A percentile compares a stretch with the other conserved stretches of the same genome.
Conservation (phyloP, 2,329 filamentous ascomycete genomes). For the Coniochaeta sp. region DNA sequence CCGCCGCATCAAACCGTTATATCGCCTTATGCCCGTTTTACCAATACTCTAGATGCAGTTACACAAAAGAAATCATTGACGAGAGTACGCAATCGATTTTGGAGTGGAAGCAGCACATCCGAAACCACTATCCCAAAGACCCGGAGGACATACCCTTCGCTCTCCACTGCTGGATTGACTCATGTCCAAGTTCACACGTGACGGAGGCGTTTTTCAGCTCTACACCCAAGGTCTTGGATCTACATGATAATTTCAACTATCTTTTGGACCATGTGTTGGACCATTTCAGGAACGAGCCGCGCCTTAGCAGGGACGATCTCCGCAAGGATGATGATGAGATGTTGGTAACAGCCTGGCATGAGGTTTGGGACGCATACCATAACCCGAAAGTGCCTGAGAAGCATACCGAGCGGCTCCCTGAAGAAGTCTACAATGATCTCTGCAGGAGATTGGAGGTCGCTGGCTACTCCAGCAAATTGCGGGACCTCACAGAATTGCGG, state of each 20-base stretch:
- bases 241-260: neutral
- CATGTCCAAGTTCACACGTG: neutral
- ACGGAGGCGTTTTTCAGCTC: neutral
- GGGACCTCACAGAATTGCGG: no score
- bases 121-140: neutral
- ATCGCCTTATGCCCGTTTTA: neutral
- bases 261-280: neutral
- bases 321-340: neutral
- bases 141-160: neutral
- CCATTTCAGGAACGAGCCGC: neutral
- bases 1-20: no score
- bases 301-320: neutral
- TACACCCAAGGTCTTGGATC: neutral
- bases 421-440: no score
- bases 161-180: neutral
- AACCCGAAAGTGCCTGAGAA: no score
- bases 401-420: no score
- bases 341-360: neutral
- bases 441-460: no score
- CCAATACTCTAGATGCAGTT: neutral
- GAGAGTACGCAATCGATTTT: neutral
- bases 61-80: neutral
- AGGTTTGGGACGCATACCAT: neutral
- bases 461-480: no score
- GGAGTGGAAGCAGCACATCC: neutral